Evolutionary conservation across 495 filamentous ascomycete genomes (phyloP).

Genomic region (Venustampulla echinocandica): DNA sequence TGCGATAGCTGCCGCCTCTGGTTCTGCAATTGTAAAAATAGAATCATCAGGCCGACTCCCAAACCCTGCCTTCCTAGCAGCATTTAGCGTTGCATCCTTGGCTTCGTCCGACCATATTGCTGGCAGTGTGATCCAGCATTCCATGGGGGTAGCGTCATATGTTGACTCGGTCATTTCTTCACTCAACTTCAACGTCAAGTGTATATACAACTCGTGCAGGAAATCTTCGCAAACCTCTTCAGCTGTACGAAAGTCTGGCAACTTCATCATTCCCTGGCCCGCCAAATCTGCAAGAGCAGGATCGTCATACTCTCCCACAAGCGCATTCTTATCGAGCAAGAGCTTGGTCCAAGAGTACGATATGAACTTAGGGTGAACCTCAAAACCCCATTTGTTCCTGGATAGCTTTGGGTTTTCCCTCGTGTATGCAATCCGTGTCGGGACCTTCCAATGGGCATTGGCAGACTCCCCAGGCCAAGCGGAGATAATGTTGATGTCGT

Average conservation of each 20-base stretch:
- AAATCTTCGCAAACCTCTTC: slow-evolving; percentile 14
- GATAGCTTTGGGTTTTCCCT: slow-evolving; percentile 4
- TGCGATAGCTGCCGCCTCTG: slow-evolving; percentile 25
- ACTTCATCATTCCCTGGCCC: slow-evolving; percentile 6
- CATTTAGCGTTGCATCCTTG: slow-evolving; percentile 21
- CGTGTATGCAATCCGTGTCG: slow-evolving; percentile 19
- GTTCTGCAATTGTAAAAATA: slow-evolving; percentile 27
- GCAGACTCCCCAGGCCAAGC: slow-evolving; percentile 10
- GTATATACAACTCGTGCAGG: slow-evolving; percentile 1
- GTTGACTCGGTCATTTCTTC: slow-evolving; percentile 4
- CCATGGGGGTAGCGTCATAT: slow-evolving; percentile 21
- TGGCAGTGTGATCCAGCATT: slow-evolving; percentile 29
- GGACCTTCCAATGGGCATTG: slow-evolving; percentile 11
- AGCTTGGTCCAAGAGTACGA: slow-evolving; percentile 21
- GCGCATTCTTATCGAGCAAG: slow-evolving; percentile 14
- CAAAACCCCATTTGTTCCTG: slow-evolving; percentile 17
- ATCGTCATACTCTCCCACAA: slow-evolving; percentile 13
- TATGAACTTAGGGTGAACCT: slow-evolving; percentile 11
- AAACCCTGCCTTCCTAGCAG: slow-evolving; percentile 28
- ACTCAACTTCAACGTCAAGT: neutral
- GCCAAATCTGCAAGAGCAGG: slow-evolving; percentile 7
- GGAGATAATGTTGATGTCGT: slow-evolving; percentile 14
- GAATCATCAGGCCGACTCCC: slow-evolving; percentile 18
- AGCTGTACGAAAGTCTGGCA: slow-evolving; percentile 8
- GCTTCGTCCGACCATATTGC: slow-evolving; percentile 30